Conservation (phyloP, 1,139 yeast species). For the Insectozyma bohioensis region DNA sequence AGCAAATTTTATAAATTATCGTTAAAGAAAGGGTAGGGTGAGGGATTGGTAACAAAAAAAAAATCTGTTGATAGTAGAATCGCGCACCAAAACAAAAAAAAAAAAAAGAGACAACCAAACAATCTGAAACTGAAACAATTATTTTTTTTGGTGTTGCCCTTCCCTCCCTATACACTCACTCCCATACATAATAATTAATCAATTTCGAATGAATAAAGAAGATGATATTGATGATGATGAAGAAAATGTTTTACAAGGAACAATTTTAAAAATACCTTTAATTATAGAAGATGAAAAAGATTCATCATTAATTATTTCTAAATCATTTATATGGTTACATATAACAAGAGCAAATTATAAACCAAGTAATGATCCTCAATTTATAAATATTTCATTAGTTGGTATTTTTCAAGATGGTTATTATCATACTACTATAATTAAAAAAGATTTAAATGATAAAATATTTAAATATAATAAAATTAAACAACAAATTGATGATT, state of each 20-base stretch:
- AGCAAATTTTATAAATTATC: no score
- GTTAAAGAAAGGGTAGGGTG: no score
- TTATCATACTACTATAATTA: conserved; percentile 14
- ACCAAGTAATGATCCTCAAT: conserved; percentile 15
- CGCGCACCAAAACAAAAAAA: no score
- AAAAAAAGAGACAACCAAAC: no score
- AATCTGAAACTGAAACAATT: no score
- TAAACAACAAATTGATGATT: conserved; percentile 9
- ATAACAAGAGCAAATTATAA: conserved; percentile 12
- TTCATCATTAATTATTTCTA: conserved; percentile 7
- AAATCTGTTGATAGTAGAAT: no score
- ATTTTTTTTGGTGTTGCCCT: no score
- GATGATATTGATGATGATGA: conserved; percentile 2
- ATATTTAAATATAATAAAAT: conserved; percentile 12
- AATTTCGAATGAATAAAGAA: neutral
- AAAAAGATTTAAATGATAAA: conserved; percentile 2
- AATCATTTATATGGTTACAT: conserved; percentile 14
- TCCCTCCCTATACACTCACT: no score
- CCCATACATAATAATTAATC: no score
- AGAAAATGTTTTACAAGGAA: conserved; percentile 11
- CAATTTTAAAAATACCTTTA: conserved; percentile 13
- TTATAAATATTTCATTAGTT: conserved; percentile 14
- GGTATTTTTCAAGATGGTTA: conserved; percentile 15
- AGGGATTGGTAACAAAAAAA: no score
- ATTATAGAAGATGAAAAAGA: conserved; percentile 11